These are phyloP conservation scores for Alternaria ventricosa DNA, from an alignment of 2,329 filamentous ascomycete genomes.

Conservation along the genomic window DNA sequence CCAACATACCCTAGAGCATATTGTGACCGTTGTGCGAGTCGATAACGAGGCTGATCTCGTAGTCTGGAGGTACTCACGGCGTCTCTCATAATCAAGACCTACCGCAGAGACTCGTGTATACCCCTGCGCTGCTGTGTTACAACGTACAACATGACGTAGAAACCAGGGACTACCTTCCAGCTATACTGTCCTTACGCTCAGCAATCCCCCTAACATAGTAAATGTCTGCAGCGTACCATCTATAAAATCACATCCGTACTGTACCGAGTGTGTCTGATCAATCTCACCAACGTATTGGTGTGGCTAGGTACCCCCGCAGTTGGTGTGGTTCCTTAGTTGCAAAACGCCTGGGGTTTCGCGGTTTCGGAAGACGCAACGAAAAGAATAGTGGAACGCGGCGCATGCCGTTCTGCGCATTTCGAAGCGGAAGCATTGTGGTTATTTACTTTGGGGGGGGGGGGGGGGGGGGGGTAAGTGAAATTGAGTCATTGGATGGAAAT, in stretches of 20 bases:
- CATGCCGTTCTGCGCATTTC: neutral
- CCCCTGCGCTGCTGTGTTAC: neutral
- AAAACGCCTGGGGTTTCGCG: constrained; percentile 3
- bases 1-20: neutral
- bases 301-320: neutral
- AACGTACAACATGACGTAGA: neutral
- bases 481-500: neutral
- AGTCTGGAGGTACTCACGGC: neutral
- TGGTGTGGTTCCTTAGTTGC: neutral
- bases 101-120: neutral
- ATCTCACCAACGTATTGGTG: neutral
- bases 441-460: neutral
- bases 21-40: neutral
- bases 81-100: neutral
- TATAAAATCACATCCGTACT: neutral
- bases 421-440: neutral
- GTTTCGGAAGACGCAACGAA: constrained; percentile 1
- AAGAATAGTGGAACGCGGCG: neutral
- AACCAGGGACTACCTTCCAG: neutral
- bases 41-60: neutral
- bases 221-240: neutral
- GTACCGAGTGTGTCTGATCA: neutral
- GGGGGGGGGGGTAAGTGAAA: no score
- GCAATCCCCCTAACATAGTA: neutral
- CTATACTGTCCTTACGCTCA: neutral